Base-by-base conservation (phyloP, 164 flowering plant species). In the Nymphaea thermarum region DNA sequence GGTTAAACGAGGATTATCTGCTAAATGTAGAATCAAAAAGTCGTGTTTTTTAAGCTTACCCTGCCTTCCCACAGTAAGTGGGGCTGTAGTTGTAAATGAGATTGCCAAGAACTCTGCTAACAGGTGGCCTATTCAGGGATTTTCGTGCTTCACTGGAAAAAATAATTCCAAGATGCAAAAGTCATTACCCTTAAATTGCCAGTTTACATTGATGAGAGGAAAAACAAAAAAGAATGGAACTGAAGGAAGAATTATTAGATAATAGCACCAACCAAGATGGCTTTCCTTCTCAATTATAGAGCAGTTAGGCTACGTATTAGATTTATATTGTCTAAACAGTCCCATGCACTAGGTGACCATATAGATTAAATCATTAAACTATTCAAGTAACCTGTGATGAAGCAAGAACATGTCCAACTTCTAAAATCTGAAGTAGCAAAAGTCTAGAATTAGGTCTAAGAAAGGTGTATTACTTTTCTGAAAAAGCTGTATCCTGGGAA, bases 21-120 rank as follows among this genome's bases (percentile, higher is more conserved):
- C 8, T 69, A 41, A 69, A 70, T 63, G 60, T 3, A 14, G 36
- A 25, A 43, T 36, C 44, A 4, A 18, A 15, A 43, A 43, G 17
- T 44, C 17, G 43, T 25, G 47, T 67, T 25, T 16, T 16, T 44
- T 7, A 47, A 47, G 12, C 81, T 82, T 83, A 94, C 99, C 99
- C 98, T 51, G 86, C 87, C 76, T 82, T 88, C 65, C 99, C 99
- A 74, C 93, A 83, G 65, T 76, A 91, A 3, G 96, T 91, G 65
- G 99, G 96, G 71, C 86, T 90, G 79, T 90, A 86, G 69, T 94
- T 94, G 80, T 94, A 94, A 64, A 94, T 91, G 47, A 94, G 91
- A 71, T 86, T 86, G 78, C 84, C 90, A 2, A 87, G 85, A 57
- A 94, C 90, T 65, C 82, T 70, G 6, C 66, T 76, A 41, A 82